Conservation (phyloP, 805 yeast species). For the Sugiyamaella valdiviana region DNA sequence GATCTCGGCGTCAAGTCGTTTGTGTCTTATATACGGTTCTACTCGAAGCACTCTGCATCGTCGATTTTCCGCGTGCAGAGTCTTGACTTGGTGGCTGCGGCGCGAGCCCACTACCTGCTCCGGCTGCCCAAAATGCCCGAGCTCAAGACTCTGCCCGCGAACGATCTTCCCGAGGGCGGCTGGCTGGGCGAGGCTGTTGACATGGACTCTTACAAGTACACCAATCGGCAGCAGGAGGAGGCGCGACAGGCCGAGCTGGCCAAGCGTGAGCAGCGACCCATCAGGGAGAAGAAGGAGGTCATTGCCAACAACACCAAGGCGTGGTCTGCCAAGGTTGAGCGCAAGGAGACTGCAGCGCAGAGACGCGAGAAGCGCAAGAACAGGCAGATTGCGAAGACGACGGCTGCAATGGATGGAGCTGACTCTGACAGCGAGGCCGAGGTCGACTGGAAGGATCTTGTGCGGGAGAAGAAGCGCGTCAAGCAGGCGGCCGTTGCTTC, state of each 20-base stretch:
- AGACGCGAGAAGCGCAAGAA: slow-evolving; percentile 65
- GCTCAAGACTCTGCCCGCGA: slow-evolving; percentile 42
- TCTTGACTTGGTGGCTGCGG: slow-evolving; percentile 67
- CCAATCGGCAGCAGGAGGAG: slow-evolving; percentile 58
- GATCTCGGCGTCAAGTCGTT: slow-evolving; percentile 75
- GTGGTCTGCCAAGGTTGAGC: slow-evolving; percentile 70
- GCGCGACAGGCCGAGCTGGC: slow-evolving; percentile 54
- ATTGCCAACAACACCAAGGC: slow-evolving; percentile 45
- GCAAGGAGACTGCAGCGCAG: slow-evolving; percentile 53
- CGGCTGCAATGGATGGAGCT: slow-evolving; percentile 38
- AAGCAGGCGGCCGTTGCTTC: slow-evolving; percentile 41
- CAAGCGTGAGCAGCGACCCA: slow-evolving; percentile 34
- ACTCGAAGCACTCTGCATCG: slow-evolving; percentile 79
- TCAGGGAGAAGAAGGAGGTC: slow-evolving; percentile 30
- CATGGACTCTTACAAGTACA: slow-evolving; percentile 60
- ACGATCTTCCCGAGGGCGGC: slow-evolving; percentile 59
- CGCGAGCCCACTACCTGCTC: slow-evolving; percentile 69
- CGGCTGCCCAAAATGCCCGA: slow-evolving; percentile 96
- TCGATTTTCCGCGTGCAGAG: slow-evolving; percentile 75
- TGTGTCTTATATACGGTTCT: slow-evolving; percentile 76
- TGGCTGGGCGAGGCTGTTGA: slow-evolving; percentile 63
- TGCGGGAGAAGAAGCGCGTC: slow-evolving; percentile 50
- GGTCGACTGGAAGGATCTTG: slow-evolving; percentile 84
- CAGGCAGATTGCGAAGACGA: slow-evolving; percentile 51
- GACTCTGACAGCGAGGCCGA: slow-evolving; percentile 39